Evolutionary conservation across 352 stramenopile genomes (phyloP).

Genomic region (Pythium diclinum): DNA sequence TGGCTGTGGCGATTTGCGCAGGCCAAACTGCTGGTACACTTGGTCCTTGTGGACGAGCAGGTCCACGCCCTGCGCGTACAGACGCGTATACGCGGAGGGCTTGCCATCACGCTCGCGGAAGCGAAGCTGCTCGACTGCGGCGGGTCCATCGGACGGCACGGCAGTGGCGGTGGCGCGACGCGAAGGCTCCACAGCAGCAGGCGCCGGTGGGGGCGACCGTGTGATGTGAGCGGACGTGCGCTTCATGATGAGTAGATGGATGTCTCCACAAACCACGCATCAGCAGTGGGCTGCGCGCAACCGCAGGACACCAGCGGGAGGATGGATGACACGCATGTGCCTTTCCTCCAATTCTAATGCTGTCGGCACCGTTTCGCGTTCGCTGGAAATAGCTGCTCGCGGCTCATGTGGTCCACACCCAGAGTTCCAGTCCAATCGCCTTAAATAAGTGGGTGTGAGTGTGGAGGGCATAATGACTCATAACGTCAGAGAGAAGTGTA

Average conservation of each 20-base stretch:
- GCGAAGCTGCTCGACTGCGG: constrained; percentile 19
- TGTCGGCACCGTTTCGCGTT: background rate
- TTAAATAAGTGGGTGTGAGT: background rate
- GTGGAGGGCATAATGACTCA: background rate
- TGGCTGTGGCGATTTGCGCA: constrained; percentile 28
- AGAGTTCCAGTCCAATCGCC: background rate
- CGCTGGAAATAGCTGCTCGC: background rate
- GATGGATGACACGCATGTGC: background rate
- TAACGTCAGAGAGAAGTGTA: background rate
- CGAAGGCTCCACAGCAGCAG: background rate
- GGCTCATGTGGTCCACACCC: background rate
- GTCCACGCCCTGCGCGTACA: constrained; percentile 59
- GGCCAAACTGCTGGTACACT: constrained; percentile 57
- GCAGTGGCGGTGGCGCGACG: background rate
- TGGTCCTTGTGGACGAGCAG: constrained; percentile 56
- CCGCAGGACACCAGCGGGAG: background rate
- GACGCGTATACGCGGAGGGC: constrained; percentile 36
- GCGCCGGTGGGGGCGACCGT: background rate
- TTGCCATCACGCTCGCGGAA: constrained; percentile 25
- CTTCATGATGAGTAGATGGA: constrained; percentile 7
- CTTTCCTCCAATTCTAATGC: background rate
- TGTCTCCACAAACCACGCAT: background rate
- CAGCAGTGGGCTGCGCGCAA: background rate
- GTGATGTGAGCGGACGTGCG: constrained; percentile 12
- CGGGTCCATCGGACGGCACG: background rate